Evolutionary conservation across 495 filamentous ascomycete species (phyloP), one percentile per base, ranked within the genome.

Genomic region (Lasiosphaeriaceae sp.): DNA sequence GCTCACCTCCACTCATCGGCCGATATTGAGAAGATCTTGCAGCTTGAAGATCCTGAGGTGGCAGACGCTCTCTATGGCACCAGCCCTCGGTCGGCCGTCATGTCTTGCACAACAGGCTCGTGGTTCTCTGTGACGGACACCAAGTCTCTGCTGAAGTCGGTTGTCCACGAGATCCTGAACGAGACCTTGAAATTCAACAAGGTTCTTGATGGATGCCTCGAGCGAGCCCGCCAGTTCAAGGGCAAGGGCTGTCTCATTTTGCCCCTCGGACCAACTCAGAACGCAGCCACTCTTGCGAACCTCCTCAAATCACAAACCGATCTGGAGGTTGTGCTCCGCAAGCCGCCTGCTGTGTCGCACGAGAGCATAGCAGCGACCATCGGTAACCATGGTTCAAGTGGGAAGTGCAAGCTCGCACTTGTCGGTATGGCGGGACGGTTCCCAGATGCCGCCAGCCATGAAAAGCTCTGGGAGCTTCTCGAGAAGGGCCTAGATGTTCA

Each of bases 391-490:
- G 72, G 76, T 23, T 67, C 72, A 4, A 50, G 48, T 9, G 71
- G 70, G n/a, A 70, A 67, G 55, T 63, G 55, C 53, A 76, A 75
- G 54, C 66, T 92, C 45, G 89, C 89, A 19, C 89, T 92, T 56
- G 84, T 92, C 48, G 89, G 88, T 52, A 85, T 90, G 75, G 87
- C 88, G 2, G 85, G 88, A 37, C 77, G 89, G 52, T 89, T 92
- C 60, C 89, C 89, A 2, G 86, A 87, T 48, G 83, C 86, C 2
- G 77, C 79, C 3, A 83, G 81, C 57, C 76, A 80, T 16, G 84
- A 88, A 44, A 80, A 80, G 12, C 81, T 91, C 55, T 91, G 89
- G 89, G 82, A 87, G 17, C 73, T 91, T 1, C 73, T 91, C 2
- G 80, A 85, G 51, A 81, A 86, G 59, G 87, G 88, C 5, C 80